Conservation (phyloP, 345 rosid genomes). For the Eucalyptus grandis region DNA sequence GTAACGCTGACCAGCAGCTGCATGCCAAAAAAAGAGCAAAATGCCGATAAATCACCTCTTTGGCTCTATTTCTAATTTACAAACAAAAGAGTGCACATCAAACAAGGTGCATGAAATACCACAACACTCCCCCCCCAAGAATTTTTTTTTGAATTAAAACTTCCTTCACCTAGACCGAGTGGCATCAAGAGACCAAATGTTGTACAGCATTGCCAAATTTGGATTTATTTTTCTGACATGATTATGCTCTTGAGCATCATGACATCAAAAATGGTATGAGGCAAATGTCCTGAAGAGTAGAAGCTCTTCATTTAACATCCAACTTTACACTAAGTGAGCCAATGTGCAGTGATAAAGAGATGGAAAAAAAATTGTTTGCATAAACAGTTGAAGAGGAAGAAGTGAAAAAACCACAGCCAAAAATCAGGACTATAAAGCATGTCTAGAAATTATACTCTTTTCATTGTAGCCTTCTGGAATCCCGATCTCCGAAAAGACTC, state of each 20-base stretch:
- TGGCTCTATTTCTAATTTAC: background rate
- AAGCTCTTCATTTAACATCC: background rate
- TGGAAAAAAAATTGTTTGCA: background rate
- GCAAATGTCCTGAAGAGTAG: background rate
- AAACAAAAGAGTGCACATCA: background rate
- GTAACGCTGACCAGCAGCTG: slow-evolving; percentile 72
- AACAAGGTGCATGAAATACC: background rate
- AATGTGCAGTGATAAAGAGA: background rate
- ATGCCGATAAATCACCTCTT: background rate
- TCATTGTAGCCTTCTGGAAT: slow-evolving; percentile 86
- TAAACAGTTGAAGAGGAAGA: background rate
- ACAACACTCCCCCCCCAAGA: background rate
- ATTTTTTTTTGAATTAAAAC: background rate
- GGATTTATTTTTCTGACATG: background rate
- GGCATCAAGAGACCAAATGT: background rate
- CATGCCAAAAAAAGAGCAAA: slow-evolving; percentile 3
- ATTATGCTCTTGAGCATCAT: background rate
- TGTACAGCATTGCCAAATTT: background rate
- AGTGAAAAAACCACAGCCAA: background rate
- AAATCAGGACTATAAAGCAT: background rate
- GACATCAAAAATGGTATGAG: background rate
- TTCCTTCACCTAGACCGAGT: background rate
- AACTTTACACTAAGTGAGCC: background rate
- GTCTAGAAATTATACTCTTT: slow-evolving; percentile 37
- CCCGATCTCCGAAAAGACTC: slow-evolving; percentile 96